Evolutionary conservation across 306 rosid species (phyloP), one percentile per base, ranked within the genome.

Genomic region (Quercus agrifolia): DNA sequence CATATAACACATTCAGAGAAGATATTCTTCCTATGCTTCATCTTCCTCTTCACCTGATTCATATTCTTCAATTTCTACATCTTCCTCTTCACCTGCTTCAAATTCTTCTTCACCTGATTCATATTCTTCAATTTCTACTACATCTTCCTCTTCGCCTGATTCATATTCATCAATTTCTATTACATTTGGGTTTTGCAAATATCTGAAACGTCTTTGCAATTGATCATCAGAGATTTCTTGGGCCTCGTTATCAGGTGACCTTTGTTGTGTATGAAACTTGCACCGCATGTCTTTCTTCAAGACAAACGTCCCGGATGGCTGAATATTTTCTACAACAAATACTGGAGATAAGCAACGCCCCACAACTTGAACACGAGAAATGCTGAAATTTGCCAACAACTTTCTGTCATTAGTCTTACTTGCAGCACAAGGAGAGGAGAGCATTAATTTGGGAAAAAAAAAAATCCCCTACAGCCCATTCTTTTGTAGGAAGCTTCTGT

Each of bases 291-390:
- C 77, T 14, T 85, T 73, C 84, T 88, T 90, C 92, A 93, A 83
- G 49, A 87, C 82, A 72, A 86, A 84, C 78, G 30, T 58, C 76
- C 92, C 96, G 14, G 93, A 86, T 38, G 92, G 88, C 3, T 85
- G 86, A 5, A 86, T 82, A 75, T 82, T 80, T 61, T 90, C 95
- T 54, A 87, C 89, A 66, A 78, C 78, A 51, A 95, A 87, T 11
- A 90, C 83, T 9, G 99, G 96, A 9, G 91, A 87, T 58, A 95
- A 80, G 18, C 84, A 33, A 44, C 78, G 74, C 66, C 99, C 99
- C 58, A 51, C 19, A 77, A 87, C 96, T 88, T 91, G 78, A 80
- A 93, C 98, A 73, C 85, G 82, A 64, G 91, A 77, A 66, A 95
- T 79, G 61, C 99, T 95, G 96, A 91, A 86, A 78, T 66, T 27